Conservation (phyloP, 805 yeast genomes). For the Candida chauliodis region DNA sequence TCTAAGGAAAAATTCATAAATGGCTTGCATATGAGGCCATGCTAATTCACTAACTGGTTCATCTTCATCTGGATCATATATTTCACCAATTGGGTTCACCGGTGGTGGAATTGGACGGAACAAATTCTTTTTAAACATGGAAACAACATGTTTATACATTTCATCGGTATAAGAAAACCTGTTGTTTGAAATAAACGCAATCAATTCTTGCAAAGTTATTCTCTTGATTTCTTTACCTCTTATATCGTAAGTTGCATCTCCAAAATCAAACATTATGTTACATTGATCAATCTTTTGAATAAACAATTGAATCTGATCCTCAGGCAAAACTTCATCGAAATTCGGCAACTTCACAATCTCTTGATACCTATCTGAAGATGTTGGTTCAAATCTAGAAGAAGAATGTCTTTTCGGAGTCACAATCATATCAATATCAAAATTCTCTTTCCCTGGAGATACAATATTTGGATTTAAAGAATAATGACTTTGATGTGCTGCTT, state of each 20-base stretch:
- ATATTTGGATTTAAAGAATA: conserved; percentile 27
- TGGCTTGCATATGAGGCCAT: conserved; percentile 98
- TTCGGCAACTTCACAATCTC: conserved; percentile 72
- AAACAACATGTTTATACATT: conserved; percentile 82
- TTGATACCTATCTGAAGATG: conserved; percentile 38
- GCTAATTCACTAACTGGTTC: conserved; percentile 95
- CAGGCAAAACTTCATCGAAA: conserved; percentile 81
- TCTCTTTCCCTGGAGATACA: conserved; percentile 62
- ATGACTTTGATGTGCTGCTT: conserved; percentile 16
- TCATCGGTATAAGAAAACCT: conserved; percentile 85
- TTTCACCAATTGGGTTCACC: conserved; percentile 93
- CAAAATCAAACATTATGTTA: conserved; percentile 88
- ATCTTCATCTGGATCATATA: conserved; percentile 97
- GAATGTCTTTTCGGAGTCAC: conserved; percentile 83
- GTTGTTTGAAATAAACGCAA: conserved; percentile 79
- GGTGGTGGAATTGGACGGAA: conserved; percentile 98
- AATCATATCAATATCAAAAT: conserved; percentile 73
- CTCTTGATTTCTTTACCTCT: conserved; percentile 92
- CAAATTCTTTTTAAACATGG: conserved; percentile 83
- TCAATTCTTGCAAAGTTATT: conserved; percentile 80
- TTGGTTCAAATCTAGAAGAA: conserved; percentile 84
- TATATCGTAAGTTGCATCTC: conserved; percentile 87
- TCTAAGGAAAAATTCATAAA: conserved; percentile 88
- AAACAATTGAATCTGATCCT: conserved; percentile 75
- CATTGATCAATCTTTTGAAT: conserved; percentile 91